Evolutionary conservation across 441 rosid genomes (phyloP).

Genomic region (Bruguiera hainesii): DNA sequence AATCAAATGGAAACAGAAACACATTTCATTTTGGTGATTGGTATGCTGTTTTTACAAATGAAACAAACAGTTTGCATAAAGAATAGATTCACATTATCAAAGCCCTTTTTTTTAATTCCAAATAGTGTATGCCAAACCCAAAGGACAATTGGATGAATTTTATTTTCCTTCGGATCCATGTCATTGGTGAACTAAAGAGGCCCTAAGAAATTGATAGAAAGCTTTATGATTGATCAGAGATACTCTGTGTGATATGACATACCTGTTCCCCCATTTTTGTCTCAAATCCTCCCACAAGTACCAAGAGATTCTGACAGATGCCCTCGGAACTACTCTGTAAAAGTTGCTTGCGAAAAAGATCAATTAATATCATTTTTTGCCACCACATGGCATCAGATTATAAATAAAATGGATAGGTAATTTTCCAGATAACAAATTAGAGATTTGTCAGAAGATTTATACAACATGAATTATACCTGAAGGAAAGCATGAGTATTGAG

Average conservation of each 20-base stretch:
- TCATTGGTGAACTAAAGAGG: neutral
- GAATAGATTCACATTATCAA: neutral
- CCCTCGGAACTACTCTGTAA: conserved; percentile 59
- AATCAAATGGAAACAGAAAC: neutral
- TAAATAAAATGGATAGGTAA: neutral
- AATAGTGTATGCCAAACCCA: neutral
- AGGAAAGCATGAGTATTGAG: conserved; percentile 80
- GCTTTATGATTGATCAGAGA: conserved; percentile 1
- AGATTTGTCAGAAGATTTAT: conserved; percentile 7
- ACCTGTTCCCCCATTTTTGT: conserved; percentile 91
- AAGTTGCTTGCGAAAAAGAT: conserved; percentile 13
- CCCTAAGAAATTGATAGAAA: conserved; percentile 17
- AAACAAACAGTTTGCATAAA: neutral
- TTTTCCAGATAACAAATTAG: neutral
- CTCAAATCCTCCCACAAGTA: conserved; percentile 91
- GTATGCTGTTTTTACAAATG: neutral
- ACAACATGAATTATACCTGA: conserved; percentile 48
- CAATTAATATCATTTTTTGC: conserved; percentile 14
- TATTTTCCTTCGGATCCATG: neutral
- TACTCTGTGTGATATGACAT: conserved; percentile 27
- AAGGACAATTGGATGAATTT: neutral
- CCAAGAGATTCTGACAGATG: conserved; percentile 55
- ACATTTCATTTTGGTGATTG: neutral
- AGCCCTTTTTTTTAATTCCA: neutral
- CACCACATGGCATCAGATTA: neutral